These are phyloP conservation scores for Helotiales sp. DNA, from an alignment of 2,329 filamentous ascomycete species.

Conservation along the genomic window DNA sequence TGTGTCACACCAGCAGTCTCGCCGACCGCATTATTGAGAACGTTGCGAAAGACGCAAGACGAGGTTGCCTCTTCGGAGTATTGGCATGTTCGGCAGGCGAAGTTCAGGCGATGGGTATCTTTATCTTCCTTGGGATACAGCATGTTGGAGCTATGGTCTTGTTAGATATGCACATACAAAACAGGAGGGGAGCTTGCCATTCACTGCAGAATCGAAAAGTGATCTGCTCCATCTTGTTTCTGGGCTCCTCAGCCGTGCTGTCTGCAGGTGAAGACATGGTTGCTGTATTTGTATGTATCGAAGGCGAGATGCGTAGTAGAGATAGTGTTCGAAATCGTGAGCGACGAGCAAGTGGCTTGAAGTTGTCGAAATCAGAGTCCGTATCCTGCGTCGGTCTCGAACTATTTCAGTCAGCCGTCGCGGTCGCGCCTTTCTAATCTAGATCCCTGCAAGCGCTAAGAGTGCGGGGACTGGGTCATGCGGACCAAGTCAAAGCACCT, in stretches of 20 bases:
- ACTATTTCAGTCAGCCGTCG: not conserved
- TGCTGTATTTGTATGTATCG: not conserved
- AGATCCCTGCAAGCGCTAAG: not conserved
- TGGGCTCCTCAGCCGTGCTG: conserved; percentile 42
- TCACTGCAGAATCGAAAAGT: conserved; percentile 98
- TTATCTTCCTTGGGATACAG: conserved; percentile 96
- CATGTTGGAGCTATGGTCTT: conserved; percentile 75
- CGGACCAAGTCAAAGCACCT: not conserved
- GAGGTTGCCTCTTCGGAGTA: conserved; percentile 85
- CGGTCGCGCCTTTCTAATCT: not conserved
- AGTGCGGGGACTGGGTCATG: not conserved
- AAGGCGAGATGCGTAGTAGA: not conserved
- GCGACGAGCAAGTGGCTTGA: not conserved
- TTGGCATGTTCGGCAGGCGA: conserved; percentile 93
- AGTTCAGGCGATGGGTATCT: conserved; percentile 80
- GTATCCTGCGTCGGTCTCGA: not conserved
- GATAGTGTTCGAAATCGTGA: not conserved
- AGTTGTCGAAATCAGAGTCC: not conserved
- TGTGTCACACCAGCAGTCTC: conserved; percentile 97
- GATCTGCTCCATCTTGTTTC: conserved; percentile 71
- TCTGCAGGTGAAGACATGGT: conserved; percentile 60
- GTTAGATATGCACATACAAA: conserved; percentile 24
- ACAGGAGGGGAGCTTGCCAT: conserved; percentile 58
- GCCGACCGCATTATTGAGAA: conserved; percentile 85
- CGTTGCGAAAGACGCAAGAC: conserved; percentile 93